Conservation (phyloP, 2,329 filamentous ascomycete species). For the Lachnum nothofagi region DNA sequence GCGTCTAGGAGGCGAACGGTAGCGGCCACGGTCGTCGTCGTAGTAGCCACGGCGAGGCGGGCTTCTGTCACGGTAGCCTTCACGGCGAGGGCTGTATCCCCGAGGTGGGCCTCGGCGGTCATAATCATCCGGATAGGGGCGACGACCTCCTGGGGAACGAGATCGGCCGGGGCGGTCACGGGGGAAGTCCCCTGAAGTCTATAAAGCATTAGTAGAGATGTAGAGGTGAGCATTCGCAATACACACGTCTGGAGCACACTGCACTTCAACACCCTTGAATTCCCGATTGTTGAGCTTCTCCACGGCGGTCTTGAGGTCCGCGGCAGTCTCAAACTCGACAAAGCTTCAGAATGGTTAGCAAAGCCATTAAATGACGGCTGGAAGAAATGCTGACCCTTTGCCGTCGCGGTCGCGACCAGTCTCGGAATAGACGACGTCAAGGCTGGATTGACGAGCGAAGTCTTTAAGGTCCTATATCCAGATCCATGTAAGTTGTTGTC, state of each 20-base stretch:
- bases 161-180: conserved; percentile 68
- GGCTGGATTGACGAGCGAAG: conserved; percentile 91
- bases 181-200: conserved; percentile 76
- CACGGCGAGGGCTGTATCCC: conserved; percentile 78
- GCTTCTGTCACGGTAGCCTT: conserved; percentile 83
- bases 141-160: conserved; percentile 65
- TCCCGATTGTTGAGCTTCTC: conserved; percentile 91
- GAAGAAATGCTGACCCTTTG: conserved; percentile 65
- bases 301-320: conserved; percentile 82
- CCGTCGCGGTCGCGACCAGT: conserved; percentile 87
- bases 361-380: conserved; percentile 1
- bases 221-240: conserved; percentile 5
- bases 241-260: conserved; percentile 80
- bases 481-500: conserved; percentile 70
- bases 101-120: conserved; percentile 75
- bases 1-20: conserved; percentile 74
- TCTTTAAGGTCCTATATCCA: conserved; percentile 97
- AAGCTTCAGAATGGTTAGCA: conserved; percentile 55
- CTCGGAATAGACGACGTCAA: conserved; percentile 98
- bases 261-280: conserved; percentile 85
- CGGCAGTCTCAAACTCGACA: conserved; percentile 93
- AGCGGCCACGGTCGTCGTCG: conserved; percentile 69
- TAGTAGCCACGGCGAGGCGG: conserved; percentile 81
- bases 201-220: conserved; percentile 30
- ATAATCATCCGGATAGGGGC: conserved; percentile 72